phyloP scores from a whole-genome alignment of 2,329 filamentous ascomycete genomes.

The Aspergillus sp. region DNA sequence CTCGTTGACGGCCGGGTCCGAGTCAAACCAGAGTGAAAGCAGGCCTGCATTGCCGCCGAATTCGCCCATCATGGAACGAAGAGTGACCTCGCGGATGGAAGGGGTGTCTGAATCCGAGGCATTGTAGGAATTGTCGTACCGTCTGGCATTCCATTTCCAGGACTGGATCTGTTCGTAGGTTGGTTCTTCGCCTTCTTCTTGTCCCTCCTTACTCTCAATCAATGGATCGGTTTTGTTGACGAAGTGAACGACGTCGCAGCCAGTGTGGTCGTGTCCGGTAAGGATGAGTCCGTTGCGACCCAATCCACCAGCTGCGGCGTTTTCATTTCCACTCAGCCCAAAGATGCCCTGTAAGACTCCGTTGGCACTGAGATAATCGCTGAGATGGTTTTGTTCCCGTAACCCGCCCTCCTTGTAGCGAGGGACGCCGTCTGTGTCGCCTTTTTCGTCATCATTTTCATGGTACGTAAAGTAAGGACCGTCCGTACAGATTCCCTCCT shows the following conservation, averaged over 20 bases:
- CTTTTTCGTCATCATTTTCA: conserved; percentile 58
- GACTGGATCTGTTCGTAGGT: not conserved
- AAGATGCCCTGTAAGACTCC: conserved; percentile 82
- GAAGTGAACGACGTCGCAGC: conserved; percentile 85
- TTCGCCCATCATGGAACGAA: conserved; percentile 97
- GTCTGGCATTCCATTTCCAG: conserved; percentile 34
- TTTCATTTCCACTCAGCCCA: conserved; percentile 63
- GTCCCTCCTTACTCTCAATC: no score
- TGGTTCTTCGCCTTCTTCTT: not conserved
- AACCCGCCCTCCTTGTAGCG: conserved; percentile 46
- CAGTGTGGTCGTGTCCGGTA: conserved; percentile 92
- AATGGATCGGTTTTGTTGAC: conserved; percentile 44
- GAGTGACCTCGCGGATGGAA: conserved; percentile 78
- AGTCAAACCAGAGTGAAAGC: conserved; percentile 84
- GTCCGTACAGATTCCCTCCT: conserved; percentile 76
- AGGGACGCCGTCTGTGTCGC: conserved; percentile 35
- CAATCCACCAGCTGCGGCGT: conserved; percentile 55
- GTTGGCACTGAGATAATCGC: conserved; percentile 59
- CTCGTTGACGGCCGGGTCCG: conserved; percentile 51
- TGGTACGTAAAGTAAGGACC: conserved; percentile 79
- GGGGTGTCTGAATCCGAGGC: conserved; percentile 6
- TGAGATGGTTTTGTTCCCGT: conserved; percentile 88
- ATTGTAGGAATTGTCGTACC: conserved; percentile 15
- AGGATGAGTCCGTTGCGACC: conserved; percentile 75
- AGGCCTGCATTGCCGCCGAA: conserved; percentile 90